Percentiles rank a stretch among this genome's conserved stretches.
phyloP scores from a whole-genome alignment of 345 rosid genomes.

The Zanthoxylum bungeanum region DNA sequence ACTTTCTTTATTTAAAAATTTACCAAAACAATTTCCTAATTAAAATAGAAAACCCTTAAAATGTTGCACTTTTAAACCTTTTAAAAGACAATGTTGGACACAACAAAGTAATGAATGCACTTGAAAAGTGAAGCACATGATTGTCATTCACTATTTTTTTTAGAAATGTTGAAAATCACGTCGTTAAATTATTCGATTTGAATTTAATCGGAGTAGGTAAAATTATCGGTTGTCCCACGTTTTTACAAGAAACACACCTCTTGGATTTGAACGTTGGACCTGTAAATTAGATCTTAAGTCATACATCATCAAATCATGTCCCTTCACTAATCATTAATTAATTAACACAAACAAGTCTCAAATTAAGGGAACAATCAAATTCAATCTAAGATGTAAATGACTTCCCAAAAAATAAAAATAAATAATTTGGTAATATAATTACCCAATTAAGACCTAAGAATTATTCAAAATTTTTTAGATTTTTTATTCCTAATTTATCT shows the following conservation, averaged over 20 bases:
- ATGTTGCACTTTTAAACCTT: neutral
- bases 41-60: neutral
- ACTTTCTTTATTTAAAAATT: conserved; percentile 5
- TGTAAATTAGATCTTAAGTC: no score
- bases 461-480: conserved; percentile 11
- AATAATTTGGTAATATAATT: neutral
- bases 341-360: neutral
- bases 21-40: neutral
- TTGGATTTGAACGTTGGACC: no score
- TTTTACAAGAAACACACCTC: no score
- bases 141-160: neutral
- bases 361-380: neutral
- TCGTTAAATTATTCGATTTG: no score
- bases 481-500: conserved; percentile 3
- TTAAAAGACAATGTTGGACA: neutral
- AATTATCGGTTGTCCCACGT: no score
- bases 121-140: neutral
- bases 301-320: no score
- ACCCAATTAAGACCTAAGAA: conserved; percentile 23
- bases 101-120: neutral
- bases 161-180: no score
- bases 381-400: neutral
- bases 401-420: neutral
- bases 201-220: no score
- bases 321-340: neutral